Base-by-base conservation (phyloP, 805 yeast species). In the Kodamaea neixiangensis region DNA sequence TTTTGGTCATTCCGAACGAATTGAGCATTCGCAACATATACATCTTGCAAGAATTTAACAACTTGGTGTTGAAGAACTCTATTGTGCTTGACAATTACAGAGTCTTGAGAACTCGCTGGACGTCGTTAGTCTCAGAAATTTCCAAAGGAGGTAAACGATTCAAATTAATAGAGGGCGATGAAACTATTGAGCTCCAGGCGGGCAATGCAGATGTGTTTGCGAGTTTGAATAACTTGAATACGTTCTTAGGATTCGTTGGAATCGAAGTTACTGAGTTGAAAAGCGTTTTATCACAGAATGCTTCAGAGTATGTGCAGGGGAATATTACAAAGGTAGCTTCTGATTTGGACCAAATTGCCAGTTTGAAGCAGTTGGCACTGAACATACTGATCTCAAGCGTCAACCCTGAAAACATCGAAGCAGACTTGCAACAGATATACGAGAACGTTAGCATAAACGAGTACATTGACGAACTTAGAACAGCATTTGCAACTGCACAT, bases 401-500 rank as follows among this genome's bases (percentile, higher is more conserved):
- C 19, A 39, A 33, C 42, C 18, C 41, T 5, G 44, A 35, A 5
- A 47, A 15, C 25, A 20, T 47, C 7, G 50, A 47, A 18, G 25
- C 50, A 7, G 50, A 47, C 43, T 42, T 47, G 29, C 47, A 47
- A 15, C 29, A 31, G 14, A 47, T 47, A 17, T 42, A 33, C 18
- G 21, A 18, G 29, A 63, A 71, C 44, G 72, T 73, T 71, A 49
- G 65, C 2, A 52, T 63, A 11, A 72, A 70, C 41, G 65, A 63
- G 39, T 71, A 64, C 52, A 66, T 73, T 34, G 62, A 68, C 38
- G 55, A 56, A 45, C 59, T 73, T 15, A 58, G 73, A 35, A 39
- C 47, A 6, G 49, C 25, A 14, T 47, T 48, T 7, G 17, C 40
- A 18, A 13, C 47, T 10, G 45, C 20, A 3, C 19, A 21, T 5